phyloP scores from a whole-genome alignment of 306 rosid species.

The Sesbania bispinosa region DNA sequence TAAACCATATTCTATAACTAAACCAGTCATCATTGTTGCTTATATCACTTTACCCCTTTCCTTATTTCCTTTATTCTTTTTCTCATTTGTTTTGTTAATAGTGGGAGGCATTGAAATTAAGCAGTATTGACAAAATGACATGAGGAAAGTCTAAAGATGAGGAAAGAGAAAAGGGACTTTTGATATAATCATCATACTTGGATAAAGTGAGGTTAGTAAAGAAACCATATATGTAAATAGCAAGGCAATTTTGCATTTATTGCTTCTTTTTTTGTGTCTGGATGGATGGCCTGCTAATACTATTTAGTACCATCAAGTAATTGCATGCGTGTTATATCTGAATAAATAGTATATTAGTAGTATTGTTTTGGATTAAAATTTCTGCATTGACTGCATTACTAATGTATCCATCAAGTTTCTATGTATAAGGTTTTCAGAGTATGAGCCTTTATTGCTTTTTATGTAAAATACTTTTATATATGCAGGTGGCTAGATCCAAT shows the following conservation, averaged over 20 bases:
- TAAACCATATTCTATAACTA: not conserved
- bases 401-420: not conserved
- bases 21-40: not conserved
- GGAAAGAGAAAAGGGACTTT: slow-evolving; percentile 22
- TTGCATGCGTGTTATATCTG: not conserved
- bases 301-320: not conserved
- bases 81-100: not conserved
- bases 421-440: not conserved
- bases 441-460: no score
- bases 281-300: not conserved
- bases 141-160: slow-evolving; percentile 16
- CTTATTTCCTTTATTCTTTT: not conserved
- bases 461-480: not conserved
- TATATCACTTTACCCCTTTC: not conserved
- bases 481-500: slow-evolving; percentile 77
- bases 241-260: slow-evolving; percentile 10
- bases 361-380: slow-evolving; percentile 17
- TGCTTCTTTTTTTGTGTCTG: not conserved
- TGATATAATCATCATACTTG: slow-evolving; percentile 22
- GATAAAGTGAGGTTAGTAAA: slow-evolving; percentile 21
- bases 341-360: not conserved
- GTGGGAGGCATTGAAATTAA: slow-evolving; percentile 11
- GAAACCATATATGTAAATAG: not conserved
- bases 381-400: not conserved
- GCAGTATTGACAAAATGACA: slow-evolving; percentile 14